phyloP scores from a whole-genome alignment of 305 asterid species.

The Fraxinus platypoda region DNA sequence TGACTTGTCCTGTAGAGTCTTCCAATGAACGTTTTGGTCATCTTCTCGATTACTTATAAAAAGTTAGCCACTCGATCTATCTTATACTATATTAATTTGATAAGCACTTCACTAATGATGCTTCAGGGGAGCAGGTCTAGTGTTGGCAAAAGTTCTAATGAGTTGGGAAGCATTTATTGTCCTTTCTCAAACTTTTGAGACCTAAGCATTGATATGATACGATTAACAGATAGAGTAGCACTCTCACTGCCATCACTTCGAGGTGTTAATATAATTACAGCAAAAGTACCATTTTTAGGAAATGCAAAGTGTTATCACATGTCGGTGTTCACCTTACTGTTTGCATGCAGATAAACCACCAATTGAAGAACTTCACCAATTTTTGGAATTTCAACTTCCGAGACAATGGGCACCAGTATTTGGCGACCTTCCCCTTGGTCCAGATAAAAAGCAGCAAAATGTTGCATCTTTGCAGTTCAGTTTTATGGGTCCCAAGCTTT shows the following conservation, averaged over 20 bases:
- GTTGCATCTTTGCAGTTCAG: slow-evolving; percentile 71
- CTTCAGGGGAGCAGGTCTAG: slow-evolving; percentile 1
- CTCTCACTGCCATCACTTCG: slow-evolving; percentile 1
- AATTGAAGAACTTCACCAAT: slow-evolving; percentile 67
- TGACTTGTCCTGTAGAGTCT: neutral
- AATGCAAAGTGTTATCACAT: slow-evolving; percentile 1
- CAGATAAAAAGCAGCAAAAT: slow-evolving; percentile 62
- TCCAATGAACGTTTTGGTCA: neutral
- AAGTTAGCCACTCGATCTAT: neutral
- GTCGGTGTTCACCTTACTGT: slow-evolving; percentile 3
- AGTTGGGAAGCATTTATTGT: neutral
- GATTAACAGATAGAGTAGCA: neutral
- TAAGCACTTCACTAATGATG: neutral
- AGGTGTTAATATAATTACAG: neutral
- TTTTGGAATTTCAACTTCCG: slow-evolving; percentile 80
- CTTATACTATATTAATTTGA: neutral
- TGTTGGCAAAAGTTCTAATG: neutral
- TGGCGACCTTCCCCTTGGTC: slow-evolving; percentile 78
- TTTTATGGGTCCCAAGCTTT: slow-evolving; percentile 78
- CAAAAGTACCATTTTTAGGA: slow-evolving; percentile 10
- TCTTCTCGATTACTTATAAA: neutral
- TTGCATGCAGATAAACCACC: slow-evolving; percentile 73
- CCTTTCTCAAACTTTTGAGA: slow-evolving; percentile 8
- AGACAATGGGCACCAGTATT: slow-evolving; percentile 86
- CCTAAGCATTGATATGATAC: neutral